Evolutionary conservation across 192 early-diverging fungal species (phyloP), one percentile per base, ranked within the genome.

Genomic region (Allomyces javanicus): DNA sequence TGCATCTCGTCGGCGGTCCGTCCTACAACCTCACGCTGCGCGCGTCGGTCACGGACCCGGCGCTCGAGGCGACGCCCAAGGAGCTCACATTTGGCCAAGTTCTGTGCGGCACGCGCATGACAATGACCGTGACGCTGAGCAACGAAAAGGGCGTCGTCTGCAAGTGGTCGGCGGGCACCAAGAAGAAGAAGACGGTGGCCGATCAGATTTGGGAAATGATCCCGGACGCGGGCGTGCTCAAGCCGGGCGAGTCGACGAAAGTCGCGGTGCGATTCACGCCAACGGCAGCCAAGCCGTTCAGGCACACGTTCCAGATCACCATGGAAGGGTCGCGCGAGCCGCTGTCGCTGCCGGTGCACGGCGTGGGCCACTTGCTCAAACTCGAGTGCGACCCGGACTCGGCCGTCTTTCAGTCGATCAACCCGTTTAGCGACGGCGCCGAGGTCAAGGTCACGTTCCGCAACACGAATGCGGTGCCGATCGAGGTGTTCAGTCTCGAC

Each of bases 71-170:
- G 7, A 73, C 76, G 11, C 50, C 71, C 24, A 63, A 66, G 44
- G 69, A 73, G 12, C 63, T 83, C 14, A 74, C 81, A 61, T 84
- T 84, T 75, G 81, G 81, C 17, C 74, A 81, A 44, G 72, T 84
- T 2, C 61, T 79, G 12, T 78, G 74, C 65, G 81, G 82, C 14
- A 65, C 64, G 14, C 68, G 82, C 24, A 83, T 81, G 65, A 76
- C 74, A 1, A 66, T 74, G 11, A 44, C 65, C n/a, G 64, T 81
- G 17, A 68, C 70, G 50, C n/a, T 83, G 25, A 66, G 70, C 25
- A 84, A 84, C 72, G 65, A 71, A 6, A 76, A 76, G 62, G 24
- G 69, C 11, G 77, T 82, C 3, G 68, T 71, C 19, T 78, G 77
- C 66, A 80, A 83, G 67, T 84, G 82, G 82, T 65, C 69, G 62